Percentiles rank a stretch among this genome's conserved stretches.
Evolutionary conservation across 2,329 filamentous ascomycete species (phyloP).

Genomic region (Ophiognomonia clavigignenti-juglandacearum): DNA sequence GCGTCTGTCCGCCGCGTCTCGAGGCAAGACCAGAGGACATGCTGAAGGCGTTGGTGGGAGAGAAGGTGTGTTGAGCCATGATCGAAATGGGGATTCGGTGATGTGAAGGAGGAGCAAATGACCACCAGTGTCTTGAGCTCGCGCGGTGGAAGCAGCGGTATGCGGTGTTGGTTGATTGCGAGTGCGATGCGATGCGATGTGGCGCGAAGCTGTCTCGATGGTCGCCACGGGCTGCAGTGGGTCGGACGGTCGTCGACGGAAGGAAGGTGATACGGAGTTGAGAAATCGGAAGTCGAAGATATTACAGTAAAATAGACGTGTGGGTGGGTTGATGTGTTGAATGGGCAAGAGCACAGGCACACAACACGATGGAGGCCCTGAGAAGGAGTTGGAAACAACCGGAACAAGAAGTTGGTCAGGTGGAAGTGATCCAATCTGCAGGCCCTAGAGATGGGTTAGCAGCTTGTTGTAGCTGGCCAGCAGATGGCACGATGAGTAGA

Average conservation of each 20-base stretch:
- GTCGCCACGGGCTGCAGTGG: neutral
- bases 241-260: too few species aligned
- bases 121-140: slow-evolving; percentile 90
- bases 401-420: slow-evolving; percentile 5
- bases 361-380: neutral
- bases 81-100: too few species aligned
- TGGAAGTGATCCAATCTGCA: slow-evolving; percentile 13
- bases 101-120: slow-evolving; percentile 42
- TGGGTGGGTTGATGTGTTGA: neutral
- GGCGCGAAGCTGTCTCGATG: neutral
- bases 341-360: neutral
- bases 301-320: too few species aligned
- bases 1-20: slow-evolving; percentile 74
- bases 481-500: too few species aligned
- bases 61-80: slow-evolving; percentile 88
- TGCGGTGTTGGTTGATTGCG: neutral
- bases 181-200: neutral
- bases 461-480: neutral
- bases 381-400: neutral
- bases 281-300: too few species aligned
- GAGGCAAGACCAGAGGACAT: slow-evolving; percentile 79
- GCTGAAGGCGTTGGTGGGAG: slow-evolving; percentile 65
- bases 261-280: too few species aligned
- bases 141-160: slow-evolving; percentile 20
- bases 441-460: neutral